A percentile compares a stretch with the other conserved stretches of the same genome.
Conservation (phyloP, 1,139 yeast species). For the Pichia sp. region DNA sequence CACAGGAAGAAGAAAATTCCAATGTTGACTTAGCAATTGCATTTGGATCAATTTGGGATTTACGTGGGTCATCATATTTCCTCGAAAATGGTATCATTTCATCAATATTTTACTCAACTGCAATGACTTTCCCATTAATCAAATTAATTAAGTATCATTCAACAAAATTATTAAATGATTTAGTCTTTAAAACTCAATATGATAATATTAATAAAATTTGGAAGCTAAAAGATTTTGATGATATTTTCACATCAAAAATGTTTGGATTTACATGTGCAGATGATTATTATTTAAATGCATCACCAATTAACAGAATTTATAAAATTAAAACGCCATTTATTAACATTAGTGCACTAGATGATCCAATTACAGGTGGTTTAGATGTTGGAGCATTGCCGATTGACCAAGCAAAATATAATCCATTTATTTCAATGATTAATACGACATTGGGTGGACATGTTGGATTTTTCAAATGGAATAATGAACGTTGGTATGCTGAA, state of each 20-base stretch:
- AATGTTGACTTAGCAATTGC: slow-evolving; percentile 59
- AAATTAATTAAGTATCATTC: slow-evolving; percentile 59
- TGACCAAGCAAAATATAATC: slow-evolving; percentile 55
- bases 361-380: slow-evolving; percentile 64
- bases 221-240: slow-evolving; percentile 58
- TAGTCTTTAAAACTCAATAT: slow-evolving; percentile 30
- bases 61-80: slow-evolving; percentile 49
- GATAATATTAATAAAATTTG: slow-evolving; percentile 14
- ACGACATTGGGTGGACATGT: slow-evolving; percentile 88
- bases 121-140: slow-evolving; percentile 59
- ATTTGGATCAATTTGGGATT: slow-evolving; percentile 82
- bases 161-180: slow-evolving; percentile 40
- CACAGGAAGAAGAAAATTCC: slow-evolving; percentile 54
- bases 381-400: slow-evolving; percentile 49
- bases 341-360: slow-evolving; percentile 68
- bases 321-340: slow-evolving; percentile 61
- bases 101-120: slow-evolving; percentile 52
- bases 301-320: slow-evolving; percentile 53
- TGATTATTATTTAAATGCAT: slow-evolving; percentile 67
- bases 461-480: slow-evolving; percentile 49
- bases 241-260: slow-evolving; percentile 60
- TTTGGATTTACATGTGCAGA: slow-evolving; percentile 65
- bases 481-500: slow-evolving; percentile 50
- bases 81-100: slow-evolving; percentile 55
- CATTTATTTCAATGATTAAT: slow-evolving; percentile 57